These are phyloP conservation scores for Zymoseptoria pseudotritici DNA, from an alignment of 2,329 filamentous ascomycete species.

Conservation along the genomic window DNA sequence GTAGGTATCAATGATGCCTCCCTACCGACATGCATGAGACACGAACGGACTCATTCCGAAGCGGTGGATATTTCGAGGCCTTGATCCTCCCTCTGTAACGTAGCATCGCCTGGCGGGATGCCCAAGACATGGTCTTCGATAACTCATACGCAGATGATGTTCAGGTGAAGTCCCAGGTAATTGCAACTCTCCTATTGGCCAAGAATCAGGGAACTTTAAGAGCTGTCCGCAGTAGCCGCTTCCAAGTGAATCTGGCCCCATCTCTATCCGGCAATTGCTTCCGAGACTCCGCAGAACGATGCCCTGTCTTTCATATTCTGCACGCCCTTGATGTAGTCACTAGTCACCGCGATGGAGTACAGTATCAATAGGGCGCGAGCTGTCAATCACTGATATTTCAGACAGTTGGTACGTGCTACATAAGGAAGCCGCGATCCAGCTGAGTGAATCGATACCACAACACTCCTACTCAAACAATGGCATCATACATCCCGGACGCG, in stretches of 20 bases:
- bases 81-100: no score
- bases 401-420: neutral
- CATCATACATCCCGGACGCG: conserved; percentile 22
- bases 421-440: neutral
- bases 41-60: no score
- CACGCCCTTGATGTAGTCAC: neutral
- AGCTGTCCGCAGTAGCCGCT: neutral
- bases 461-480: neutral
- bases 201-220: neutral
- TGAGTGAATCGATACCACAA: neutral
- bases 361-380: neutral
- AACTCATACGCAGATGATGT: no score
- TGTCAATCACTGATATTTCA: neutral
- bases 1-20: no score
- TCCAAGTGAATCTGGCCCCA: neutral
- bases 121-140: no score
- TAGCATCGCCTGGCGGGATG: no score
- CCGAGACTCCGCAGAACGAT: neutral
- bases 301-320: no score
- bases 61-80: no score
- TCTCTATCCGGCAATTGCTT: neutral
- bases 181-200: neutral
- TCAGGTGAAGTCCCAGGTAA: neutral
- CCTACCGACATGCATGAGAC: no score
- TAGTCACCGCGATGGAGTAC: neutral